These are phyloP conservation scores for Naganishia randhawae DNA, from an alignment of 768 basidiomycete genomes.

Conservation along the genomic window DNA sequence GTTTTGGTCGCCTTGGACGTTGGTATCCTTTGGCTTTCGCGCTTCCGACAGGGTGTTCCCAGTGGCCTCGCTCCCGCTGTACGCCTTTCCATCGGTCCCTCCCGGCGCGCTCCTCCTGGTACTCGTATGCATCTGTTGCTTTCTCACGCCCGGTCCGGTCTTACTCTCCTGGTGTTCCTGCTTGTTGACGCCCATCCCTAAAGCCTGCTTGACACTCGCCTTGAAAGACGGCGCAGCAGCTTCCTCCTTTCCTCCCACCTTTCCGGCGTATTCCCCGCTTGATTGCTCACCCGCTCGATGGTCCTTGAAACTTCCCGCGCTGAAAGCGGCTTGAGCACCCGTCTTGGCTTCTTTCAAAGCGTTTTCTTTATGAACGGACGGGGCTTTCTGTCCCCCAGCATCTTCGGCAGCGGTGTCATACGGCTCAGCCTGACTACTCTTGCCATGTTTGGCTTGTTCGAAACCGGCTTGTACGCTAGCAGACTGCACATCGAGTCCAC, in stretches of 20 bases:
- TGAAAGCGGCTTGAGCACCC: conserved; percentile 34
- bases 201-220: conserved; percentile 30
- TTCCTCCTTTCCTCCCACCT: conserved; percentile 37
- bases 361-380: conserved; percentile 19
- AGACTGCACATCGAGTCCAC: conserved; percentile 40
- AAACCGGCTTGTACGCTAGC: conserved; percentile 35
- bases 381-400: conserved; percentile 15
- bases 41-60: neutral
- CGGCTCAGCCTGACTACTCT: conserved; percentile 26
- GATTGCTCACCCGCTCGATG: conserved; percentile 42
- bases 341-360: conserved; percentile 36
- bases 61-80: neutral
- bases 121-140: conserved; percentile 14
- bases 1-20: conserved; percentile 45
- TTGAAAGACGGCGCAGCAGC: conserved; percentile 32
- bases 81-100: conserved; percentile 14
- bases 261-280: conserved; percentile 28
- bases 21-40: conserved; percentile 31
- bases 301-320: conserved; percentile 39
- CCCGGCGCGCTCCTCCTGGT: neutral
- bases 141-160: conserved; percentile 26
- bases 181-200: conserved; percentile 36
- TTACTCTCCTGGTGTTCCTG: conserved; percentile 31
- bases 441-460: conserved; percentile 29
- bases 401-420: conserved; percentile 26